These are phyloP conservation scores for Exophiala viscosa DNA, from an alignment of 2,329 filamentous ascomycete genomes.

Conservation along the genomic window DNA sequence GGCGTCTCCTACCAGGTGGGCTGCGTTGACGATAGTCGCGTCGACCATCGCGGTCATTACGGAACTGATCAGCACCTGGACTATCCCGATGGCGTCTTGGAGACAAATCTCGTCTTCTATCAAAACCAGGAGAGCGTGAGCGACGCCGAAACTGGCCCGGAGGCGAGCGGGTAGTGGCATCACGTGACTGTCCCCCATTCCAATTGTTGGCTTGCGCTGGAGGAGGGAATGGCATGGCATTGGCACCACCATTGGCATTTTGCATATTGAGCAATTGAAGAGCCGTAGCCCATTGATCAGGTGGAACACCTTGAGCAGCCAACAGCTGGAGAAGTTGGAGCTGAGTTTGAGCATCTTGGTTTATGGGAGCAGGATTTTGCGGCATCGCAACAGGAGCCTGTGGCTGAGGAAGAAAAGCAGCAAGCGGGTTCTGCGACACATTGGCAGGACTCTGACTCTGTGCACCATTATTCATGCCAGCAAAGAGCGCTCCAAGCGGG, in stretches of 20 bases:
- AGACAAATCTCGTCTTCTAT: slow-evolving; percentile 64
- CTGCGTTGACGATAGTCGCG: slow-evolving; percentile 83
- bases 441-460: slow-evolving; percentile 37
- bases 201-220: slow-evolving; percentile 32
- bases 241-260: slow-evolving; percentile 34
- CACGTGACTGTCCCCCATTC: slow-evolving; percentile 43
- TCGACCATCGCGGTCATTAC: slow-evolving; percentile 52
- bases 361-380: slow-evolving; percentile 28
- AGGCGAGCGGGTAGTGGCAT: slow-evolving; percentile 61
- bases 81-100: slow-evolving; percentile 62
- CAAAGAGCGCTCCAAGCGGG: slow-evolving; percentile 49
- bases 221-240: slow-evolving; percentile 33
- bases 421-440: slow-evolving; percentile 37
- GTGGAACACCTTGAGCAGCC: slow-evolving; percentile 68
- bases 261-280: slow-evolving; percentile 49
- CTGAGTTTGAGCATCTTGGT: slow-evolving; percentile 62
- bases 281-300: slow-evolving; percentile 69
- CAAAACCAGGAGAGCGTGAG: slow-evolving; percentile 73
- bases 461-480: slow-evolving; percentile 39
- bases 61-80: slow-evolving; percentile 63
- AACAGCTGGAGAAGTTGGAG: slow-evolving; percentile 72
- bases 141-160: slow-evolving; percentile 62
- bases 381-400: slow-evolving; percentile 31
- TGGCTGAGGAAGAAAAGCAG: slow-evolving; percentile 41
- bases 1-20: slow-evolving; percentile 63